Percentiles rank a stretch among this genome's conserved stretches.
Evolutionary conservation across 306 rosid genomes (phyloP).

Genomic region (Boehmeria nivea): DNA sequence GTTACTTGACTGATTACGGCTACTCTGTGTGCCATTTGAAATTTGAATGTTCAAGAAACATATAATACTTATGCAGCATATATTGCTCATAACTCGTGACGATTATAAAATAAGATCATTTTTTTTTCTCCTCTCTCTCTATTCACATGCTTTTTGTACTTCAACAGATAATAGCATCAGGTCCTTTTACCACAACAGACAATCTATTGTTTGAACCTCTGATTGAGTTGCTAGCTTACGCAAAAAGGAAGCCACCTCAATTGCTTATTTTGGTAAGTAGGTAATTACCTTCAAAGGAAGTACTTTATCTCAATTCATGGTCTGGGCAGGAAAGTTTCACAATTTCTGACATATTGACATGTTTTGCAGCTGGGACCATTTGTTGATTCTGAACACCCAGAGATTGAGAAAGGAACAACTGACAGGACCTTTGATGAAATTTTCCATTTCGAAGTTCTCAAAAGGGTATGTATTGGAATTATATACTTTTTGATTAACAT

Average conservation of each 20-base stretch:
- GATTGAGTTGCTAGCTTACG: constrained; percentile 69
- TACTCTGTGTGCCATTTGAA: not conserved
- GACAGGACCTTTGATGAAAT: constrained; percentile 75
- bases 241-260: constrained; percentile 74
- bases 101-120: not conserved
- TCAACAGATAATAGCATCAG: constrained; percentile 86
- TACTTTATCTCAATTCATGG: constrained; percentile 13
- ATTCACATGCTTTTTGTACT: constrained; percentile 7
- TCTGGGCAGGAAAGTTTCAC: too few relatives aligned
- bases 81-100: not conserved
- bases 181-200: constrained; percentile 87
- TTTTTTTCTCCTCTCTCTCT: not conserved
- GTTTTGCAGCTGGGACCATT: constrained; percentile 83
- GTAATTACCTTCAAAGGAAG: constrained; percentile 17
- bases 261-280: constrained; percentile 67
- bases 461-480: constrained; percentile 48
- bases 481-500: constrained; percentile 1
- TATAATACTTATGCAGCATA: too few relatives aligned
- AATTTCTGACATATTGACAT: constrained; percentile 6
- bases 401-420: constrained; percentile 67
- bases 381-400: constrained; percentile 84
- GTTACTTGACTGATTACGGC: not conserved
- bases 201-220: constrained; percentile 87
- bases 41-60: too few relatives aligned
- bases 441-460: constrained; percentile 56